Evolutionary conservation across 345 rosid species (phyloP), one percentile per base, ranked within the genome.

Genomic region (Isatis tinctoria): DNA sequence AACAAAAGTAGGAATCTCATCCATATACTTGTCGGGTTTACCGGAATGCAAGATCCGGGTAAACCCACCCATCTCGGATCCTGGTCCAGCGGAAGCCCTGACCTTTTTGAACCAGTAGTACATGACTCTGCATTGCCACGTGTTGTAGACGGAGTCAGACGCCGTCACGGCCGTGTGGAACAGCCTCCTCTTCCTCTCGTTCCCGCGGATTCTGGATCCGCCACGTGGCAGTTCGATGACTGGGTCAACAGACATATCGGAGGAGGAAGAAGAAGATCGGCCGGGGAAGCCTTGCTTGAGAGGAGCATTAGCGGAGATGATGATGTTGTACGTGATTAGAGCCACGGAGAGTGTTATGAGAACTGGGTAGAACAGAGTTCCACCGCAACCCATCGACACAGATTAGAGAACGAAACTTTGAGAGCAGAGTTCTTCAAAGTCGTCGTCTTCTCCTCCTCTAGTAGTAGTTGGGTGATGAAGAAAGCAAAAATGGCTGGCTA

Each of bases 131-230:
- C 98, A 89, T 86, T 96, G 99, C 99, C 99, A 92, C 0, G 97
- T 89, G 56, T 92, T 96, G 84, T 96, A 96, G 22, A 90, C 96
- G 0, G 99, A 90, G 66, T 87, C 87, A 1, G 98, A 96, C 6
- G 99, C 91, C 3, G 98, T 96, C n/a, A 96, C 93, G 0, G 99
- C 99, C n/a, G 95, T 96, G 84, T 96, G 99, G 75, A 96, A 96
- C 47, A 89, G 80, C 68, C 96, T 72, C 72, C 57, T 80, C 77
- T 63, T 54, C 14, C 54, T 59, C 6, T 47, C 11, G 24, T 43
- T 56, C 0, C 75, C 54, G 1, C 58, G 58, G 49, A 69, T 72
- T 36, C 80, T 76, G 9, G 95, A 87, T 75, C 83, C 82, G 10
- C 78, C 87, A 10, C 83, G 58, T 0, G 98, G 97, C 84, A 96